A percentile compares a stretch with the other conserved stretches of the same genome.
Conservation (phyloP, 352 stramenopile genomes). For the Phytopythium delawarense region DNA sequence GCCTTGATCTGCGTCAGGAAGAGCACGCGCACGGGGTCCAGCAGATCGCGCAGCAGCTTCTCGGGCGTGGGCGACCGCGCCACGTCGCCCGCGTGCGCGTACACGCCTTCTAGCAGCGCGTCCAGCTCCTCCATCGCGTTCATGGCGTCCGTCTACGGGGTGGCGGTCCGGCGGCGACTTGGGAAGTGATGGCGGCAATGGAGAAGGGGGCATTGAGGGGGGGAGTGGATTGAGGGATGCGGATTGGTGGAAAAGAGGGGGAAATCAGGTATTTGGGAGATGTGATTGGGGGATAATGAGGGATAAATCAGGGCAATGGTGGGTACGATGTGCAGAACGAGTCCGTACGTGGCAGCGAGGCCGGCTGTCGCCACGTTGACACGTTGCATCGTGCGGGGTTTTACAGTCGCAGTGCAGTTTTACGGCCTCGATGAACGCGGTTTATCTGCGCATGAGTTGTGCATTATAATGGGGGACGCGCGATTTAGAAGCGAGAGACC, state of each 20-base stretch:
- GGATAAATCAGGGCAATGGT: neutral
- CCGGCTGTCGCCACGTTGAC: neutral
- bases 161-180: slow-evolving; percentile 1
- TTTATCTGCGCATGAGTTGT: neutral
- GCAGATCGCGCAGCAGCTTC: slow-evolving; percentile 30
- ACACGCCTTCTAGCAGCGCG: slow-evolving; percentile 47
- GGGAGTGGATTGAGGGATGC: neutral
- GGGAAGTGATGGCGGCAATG: neutral
- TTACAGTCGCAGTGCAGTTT: neutral
- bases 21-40: slow-evolving; percentile 47
- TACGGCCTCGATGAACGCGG: neutral
- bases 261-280: neutral
- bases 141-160: neutral
- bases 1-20: slow-evolving; percentile 24
- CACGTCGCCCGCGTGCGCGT: slow-evolving; percentile 36
- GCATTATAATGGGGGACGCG: neutral
- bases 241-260: neutral
- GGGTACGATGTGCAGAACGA: neutral
- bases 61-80: slow-evolving; percentile 32
- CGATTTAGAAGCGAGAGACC: neutral
- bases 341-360: neutral
- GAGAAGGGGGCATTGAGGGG: neutral
- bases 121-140: slow-evolving; percentile 51
- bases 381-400: neutral
- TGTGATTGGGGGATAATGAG: neutral